phyloP scores from a whole-genome alignment of 78 protist genomes.

The Pigoraptor vietnamica region DNA sequence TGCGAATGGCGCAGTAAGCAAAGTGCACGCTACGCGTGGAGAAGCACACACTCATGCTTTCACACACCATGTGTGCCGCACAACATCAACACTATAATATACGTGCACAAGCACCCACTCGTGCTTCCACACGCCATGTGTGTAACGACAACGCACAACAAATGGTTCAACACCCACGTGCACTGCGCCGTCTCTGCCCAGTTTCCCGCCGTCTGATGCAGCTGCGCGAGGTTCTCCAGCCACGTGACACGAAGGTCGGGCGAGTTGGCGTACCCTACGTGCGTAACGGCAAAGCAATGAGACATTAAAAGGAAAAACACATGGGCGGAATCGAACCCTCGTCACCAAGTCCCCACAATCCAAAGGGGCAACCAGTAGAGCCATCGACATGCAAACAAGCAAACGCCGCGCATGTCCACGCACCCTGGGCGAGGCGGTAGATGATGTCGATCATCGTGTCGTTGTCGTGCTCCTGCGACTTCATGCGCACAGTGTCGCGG shows the following conservation, averaged over 20 bases:
- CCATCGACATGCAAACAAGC: neutral
- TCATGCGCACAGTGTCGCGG: slow-evolving; percentile 1
- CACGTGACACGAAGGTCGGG: slow-evolving; percentile 20
- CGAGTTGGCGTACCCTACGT: neutral
- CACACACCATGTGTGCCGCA: no score
- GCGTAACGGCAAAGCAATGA: neutral
- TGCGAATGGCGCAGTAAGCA: neutral
- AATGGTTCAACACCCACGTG: neutral
- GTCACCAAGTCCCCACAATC: neutral
- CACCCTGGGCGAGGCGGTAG: neutral
- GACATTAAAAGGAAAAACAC: neutral
- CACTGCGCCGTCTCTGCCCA: slow-evolving; percentile 21
- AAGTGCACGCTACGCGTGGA: neutral
- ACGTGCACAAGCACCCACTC: no score
- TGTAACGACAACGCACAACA: no score
- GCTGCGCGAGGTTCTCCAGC: slow-evolving; percentile 23
- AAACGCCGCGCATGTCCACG: neutral
- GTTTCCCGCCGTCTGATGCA: neutral
- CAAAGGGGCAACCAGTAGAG: neutral
- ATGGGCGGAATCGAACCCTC: neutral
- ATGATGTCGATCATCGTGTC: slow-evolving; percentile 9
- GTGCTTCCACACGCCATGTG: no score
- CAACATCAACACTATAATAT: no score
- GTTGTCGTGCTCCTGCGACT: neutral
- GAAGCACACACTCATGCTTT: neutral